Evolutionary conservation across 306 rosid genomes (phyloP).

Genomic region (Quercus wislizeni): DNA sequence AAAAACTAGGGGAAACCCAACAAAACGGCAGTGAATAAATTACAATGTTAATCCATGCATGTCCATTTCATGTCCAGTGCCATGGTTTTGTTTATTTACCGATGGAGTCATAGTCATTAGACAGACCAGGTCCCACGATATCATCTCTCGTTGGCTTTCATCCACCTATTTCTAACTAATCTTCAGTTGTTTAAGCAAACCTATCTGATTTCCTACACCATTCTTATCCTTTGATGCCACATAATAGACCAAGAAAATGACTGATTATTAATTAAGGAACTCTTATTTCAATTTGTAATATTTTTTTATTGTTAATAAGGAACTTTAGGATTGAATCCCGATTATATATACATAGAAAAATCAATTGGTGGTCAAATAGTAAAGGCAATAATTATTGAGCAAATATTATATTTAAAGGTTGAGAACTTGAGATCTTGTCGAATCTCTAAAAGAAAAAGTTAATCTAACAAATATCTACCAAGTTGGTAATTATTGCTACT

Average conservation of each 20-base stretch:
- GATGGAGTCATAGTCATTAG: background rate
- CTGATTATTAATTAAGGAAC: too few species aligned
- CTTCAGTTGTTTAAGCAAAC: slow-evolving; percentile 20
- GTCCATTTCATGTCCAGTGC: slow-evolving; percentile 19
- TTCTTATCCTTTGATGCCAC: slow-evolving; percentile 7
- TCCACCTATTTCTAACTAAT: slow-evolving; percentile 34
- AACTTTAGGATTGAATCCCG: too few species aligned
- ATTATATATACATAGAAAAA: too few species aligned
- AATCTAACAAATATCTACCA: too few species aligned
- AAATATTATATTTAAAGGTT: too few species aligned
- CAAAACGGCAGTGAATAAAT: background rate
- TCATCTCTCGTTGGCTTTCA: slow-evolving; percentile 12
- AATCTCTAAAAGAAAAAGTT: too few species aligned
- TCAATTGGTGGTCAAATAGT: too few species aligned
- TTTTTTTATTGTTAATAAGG: too few species aligned
- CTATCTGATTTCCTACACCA: background rate
- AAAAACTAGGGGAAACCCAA: background rate
- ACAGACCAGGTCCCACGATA: slow-evolving; percentile 9
- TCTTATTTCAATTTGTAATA: too few species aligned
- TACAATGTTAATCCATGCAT: background rate
- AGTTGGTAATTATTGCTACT: too few species aligned
- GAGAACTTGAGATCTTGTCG: too few species aligned
- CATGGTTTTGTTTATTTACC: background rate
- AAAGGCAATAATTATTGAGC: too few species aligned
- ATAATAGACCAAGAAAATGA: background rate